These are phyloP conservation scores for Bretziella fagacearum DNA, from an alignment of 2,329 filamentous ascomycete species.

Conservation along the genomic window DNA sequence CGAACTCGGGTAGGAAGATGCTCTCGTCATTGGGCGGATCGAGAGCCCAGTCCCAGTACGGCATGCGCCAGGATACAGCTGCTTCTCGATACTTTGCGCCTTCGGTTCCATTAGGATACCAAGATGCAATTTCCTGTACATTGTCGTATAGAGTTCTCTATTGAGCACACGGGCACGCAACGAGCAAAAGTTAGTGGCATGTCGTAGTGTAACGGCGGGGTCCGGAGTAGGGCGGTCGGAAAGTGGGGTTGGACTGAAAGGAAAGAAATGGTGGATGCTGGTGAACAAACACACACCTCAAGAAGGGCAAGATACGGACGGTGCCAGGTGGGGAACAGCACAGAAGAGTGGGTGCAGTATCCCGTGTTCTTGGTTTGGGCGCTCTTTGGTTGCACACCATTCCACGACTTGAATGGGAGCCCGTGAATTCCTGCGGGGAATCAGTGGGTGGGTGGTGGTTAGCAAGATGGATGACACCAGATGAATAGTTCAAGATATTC, in stretches of 20 bases:
- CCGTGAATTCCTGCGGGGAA: slow-evolving; percentile 56
- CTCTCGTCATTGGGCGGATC: slow-evolving; percentile 31
- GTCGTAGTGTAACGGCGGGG: background rate
- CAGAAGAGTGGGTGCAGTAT: slow-evolving; percentile 62
- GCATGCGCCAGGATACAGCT: slow-evolving; percentile 35
- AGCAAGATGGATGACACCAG: no score
- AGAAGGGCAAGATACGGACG: slow-evolving; percentile 55
- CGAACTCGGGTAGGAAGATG: slow-evolving; percentile 29
- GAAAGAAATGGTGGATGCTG: no score
- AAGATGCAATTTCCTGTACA: slow-evolving; percentile 26
- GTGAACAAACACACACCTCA: slow-evolving; percentile 34
- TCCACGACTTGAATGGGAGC: slow-evolving; percentile 44
- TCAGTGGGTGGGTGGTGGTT: background rate
- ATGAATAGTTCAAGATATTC: background rate
- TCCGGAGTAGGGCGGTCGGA: background rate
- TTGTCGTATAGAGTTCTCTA: slow-evolving; percentile 15
- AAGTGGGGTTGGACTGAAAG: background rate
- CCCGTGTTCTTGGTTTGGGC: slow-evolving; percentile 30
- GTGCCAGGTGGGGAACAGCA: slow-evolving; percentile 70
- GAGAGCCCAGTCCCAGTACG: slow-evolving; percentile 43
- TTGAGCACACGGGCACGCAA: background rate
- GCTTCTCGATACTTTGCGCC: slow-evolving; percentile 34
- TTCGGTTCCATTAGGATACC: slow-evolving; percentile 30
- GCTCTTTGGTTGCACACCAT: slow-evolving; percentile 31
- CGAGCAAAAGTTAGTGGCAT: background rate